Conservation (phyloP, 2,329 filamentous ascomycete genomes). For the Sclerotinia glacialis region DNA sequence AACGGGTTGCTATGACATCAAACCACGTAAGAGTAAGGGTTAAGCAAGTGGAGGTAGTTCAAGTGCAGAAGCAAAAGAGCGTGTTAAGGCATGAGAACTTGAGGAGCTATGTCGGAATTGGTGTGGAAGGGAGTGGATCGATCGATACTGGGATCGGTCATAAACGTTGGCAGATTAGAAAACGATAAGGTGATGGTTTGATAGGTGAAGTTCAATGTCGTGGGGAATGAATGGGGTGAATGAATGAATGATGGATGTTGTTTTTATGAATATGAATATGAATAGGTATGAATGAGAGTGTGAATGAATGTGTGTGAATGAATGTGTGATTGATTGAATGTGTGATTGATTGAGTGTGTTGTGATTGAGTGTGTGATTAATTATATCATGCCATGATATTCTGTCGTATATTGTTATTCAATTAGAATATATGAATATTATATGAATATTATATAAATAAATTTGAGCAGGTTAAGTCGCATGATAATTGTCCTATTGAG, state of each 20-base stretch:
- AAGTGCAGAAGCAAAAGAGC: not conserved
- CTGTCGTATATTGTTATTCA: no score
- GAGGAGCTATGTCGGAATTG: slow-evolving; percentile 5
- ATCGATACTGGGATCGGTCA: slow-evolving; percentile 13
- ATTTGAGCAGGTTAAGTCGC: no score
- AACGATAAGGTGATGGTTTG: not conserved
- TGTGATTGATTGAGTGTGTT: no score
- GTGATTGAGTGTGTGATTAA: no score
- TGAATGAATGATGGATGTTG: no score
- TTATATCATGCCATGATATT: not conserved
- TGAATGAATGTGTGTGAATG: no score
- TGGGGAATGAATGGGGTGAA: not conserved
- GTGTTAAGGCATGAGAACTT: not conserved
- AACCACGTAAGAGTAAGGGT: slow-evolving; percentile 8
- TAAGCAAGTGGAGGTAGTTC: slow-evolving; percentile 8
- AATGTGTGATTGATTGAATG: no score
- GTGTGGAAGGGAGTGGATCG: not conserved
- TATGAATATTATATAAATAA: no score
- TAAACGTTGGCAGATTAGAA: slow-evolving; percentile 1
- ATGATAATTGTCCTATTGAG: not conserved
- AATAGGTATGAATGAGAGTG: no score
- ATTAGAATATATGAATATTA: no score
- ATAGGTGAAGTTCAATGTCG: not conserved
- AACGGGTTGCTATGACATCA: slow-evolving; percentile 15
- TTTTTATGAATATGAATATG: no score